Evolutionary conservation across 1,139 yeast genomes (phyloP), one percentile per base, ranked within the genome.

Genomic region (Saccharomyces hybrid): DNA sequence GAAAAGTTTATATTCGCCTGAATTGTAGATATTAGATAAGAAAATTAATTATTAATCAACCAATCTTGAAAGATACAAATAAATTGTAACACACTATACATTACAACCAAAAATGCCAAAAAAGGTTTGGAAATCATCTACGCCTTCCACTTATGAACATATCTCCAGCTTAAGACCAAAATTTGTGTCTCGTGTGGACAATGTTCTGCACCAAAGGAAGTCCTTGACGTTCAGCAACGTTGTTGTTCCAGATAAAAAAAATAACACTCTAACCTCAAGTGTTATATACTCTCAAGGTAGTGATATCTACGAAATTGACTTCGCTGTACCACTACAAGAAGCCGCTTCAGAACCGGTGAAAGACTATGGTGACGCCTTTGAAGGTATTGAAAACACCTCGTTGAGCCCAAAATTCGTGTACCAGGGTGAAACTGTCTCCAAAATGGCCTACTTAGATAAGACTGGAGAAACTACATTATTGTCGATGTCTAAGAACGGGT

Each of bases 91-190:
- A 31, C n/a, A 16, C 5, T 14, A 38, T 16, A 38, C 7, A 38
- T 16, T 38, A 16, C 25, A 38, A 38, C 5, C 16, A 4, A 26
- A 38, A 38, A 38, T 38, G 44, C 23, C 44, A 16, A 38, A 38
- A 52, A 88, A 90, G 66, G 87, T 88, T 56, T 93, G 99, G 99
- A 91, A 91, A 71, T 93, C 91, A 67, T 84, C 96, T 11, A 87
- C 91, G 13, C 97, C 96, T 16, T 78, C 89, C 61, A 75, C 93
- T 51, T 93, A 93, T 50, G 65, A 66, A 53, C 70, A 67, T 55
- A 63, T 72, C 27, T 88, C 68, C 76, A 87, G 59, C 79, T 88
- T 63, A 80, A 88, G 59, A 81, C 95, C 44, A 77, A 81, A 58
- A 82, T 88, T 20, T 48, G 55, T 59, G 8, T 57, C 60, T n/a